Evolutionary conservation across 805 yeast species (phyloP).

Genomic region (Zygoascus ofunaensis): DNA sequence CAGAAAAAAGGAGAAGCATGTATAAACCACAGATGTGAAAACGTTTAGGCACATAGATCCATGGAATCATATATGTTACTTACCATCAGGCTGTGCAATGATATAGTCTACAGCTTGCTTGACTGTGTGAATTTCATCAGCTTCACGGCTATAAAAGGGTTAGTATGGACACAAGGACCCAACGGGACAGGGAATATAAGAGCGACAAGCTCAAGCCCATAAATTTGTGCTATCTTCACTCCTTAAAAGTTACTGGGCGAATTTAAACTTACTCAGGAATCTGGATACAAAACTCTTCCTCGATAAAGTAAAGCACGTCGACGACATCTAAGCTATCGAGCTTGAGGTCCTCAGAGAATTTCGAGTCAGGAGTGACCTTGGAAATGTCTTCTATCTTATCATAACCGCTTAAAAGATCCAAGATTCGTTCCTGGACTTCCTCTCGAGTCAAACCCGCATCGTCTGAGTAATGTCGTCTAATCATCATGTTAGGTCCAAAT

Average conservation of each 20-base stretch:
- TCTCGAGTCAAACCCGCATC: conserved; percentile 57
- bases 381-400: conserved; percentile 41
- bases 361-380: conserved; percentile 29
- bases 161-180: neutral
- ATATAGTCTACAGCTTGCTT: conserved; percentile 89
- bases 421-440: conserved; percentile 72
- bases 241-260: too few relatives aligned
- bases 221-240: too few relatives aligned
- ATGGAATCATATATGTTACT: too few relatives aligned
- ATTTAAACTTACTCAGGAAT: conserved; percentile 42
- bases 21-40: conserved; percentile 2
- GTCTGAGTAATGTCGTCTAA: conserved; percentile 43
- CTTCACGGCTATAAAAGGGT: conserved; percentile 48
- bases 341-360: conserved; percentile 49
- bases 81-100: conserved; percentile 42
- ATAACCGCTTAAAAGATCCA: conserved; percentile 62
- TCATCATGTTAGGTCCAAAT: neutral
- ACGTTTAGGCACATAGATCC: too few relatives aligned
- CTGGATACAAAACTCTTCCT: conserved; percentile 64
- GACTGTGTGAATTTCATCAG: conserved; percentile 88
- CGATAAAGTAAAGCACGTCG: conserved; percentile 92
- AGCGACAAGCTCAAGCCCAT: too few relatives aligned
- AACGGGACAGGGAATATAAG: too few relatives aligned
- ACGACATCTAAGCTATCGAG: conserved; percentile 91
- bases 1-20: too few relatives aligned